Percentiles rank a stretch among this genome's conserved stretches.
These are phyloP conservation scores for Talaromyces amestolkiae DNA, from an alignment of 2,329 filamentous ascomycete genomes.

Conservation along the genomic window DNA sequence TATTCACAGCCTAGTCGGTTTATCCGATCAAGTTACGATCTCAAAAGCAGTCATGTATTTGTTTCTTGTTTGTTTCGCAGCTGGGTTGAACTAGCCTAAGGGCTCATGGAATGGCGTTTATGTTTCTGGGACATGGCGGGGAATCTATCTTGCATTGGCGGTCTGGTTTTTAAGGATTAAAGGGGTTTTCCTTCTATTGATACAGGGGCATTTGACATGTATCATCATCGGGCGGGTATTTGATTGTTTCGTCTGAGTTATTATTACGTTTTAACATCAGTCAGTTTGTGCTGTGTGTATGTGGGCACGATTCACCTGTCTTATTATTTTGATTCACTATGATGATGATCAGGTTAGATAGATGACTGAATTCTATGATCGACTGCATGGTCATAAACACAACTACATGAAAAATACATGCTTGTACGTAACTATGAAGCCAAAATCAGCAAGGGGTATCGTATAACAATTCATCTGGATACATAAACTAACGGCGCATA, in stretches of 20 bases:
- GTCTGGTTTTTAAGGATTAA: not conserved
- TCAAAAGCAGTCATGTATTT: conserved; percentile 4
- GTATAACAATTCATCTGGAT: not conserved
- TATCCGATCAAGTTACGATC: not conserved
- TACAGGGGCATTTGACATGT: conserved; percentile 12
- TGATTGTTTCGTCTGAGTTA: not conserved
- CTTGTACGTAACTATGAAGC: not conserved
- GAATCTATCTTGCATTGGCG: conserved; percentile 15
- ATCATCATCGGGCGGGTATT: conserved; percentile 1
- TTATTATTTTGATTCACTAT: not conserved
- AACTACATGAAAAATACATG: not conserved
- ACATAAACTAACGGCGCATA: not conserved
- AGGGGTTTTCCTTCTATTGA: not conserved
- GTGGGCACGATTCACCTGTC: conserved; percentile 7
- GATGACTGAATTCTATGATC: not conserved
- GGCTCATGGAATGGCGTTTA: conserved; percentile 16
- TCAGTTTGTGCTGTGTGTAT: not conserved
- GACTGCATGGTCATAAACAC: not conserved
- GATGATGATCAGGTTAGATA: not conserved
- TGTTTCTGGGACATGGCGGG: conserved; percentile 5
- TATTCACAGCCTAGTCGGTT: conserved; percentile 41
- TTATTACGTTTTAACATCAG: not conserved
- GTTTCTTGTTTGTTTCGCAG: conserved; percentile 6
- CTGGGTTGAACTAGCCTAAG: conserved; percentile 10
- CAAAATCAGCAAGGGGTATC: not conserved